Percentiles rank a stretch among this genome's conserved stretches.
Evolutionary conservation across 73 alveolate species (phyloP).

Genomic region (Symbiodinium natans): DNA sequence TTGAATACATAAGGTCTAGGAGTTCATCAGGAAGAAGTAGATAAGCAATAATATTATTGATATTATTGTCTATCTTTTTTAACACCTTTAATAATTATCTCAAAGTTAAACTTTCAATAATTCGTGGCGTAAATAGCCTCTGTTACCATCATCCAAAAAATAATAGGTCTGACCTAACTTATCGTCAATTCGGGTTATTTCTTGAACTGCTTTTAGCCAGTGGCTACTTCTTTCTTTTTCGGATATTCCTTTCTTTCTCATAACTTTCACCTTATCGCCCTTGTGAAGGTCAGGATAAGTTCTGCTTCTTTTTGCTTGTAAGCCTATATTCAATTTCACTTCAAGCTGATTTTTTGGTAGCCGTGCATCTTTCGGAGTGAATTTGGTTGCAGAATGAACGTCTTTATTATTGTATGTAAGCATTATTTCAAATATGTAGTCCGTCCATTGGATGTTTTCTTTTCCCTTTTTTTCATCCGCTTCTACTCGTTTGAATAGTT

Average conservation of each 20-base stretch:
- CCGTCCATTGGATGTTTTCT: background rate
- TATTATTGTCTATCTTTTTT: too few relatives aligned
- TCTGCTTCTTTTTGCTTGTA: background rate
- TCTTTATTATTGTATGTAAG: constrained; percentile 3
- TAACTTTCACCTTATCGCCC: background rate
- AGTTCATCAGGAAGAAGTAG: too few relatives aligned
- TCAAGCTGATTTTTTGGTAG: background rate
- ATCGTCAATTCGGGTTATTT: background rate
- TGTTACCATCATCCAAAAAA: background rate
- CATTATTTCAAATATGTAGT: constrained; percentile 3
- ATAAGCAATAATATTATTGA: too few relatives aligned
- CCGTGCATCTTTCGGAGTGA: constrained; percentile 24
- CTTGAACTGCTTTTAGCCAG: background rate
- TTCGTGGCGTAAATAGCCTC: background rate
- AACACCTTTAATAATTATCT: too few relatives aligned
- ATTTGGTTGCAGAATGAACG: background rate
- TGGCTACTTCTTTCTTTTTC: constrained; percentile 7
- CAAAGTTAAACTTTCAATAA: background rate
- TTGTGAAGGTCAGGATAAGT: background rate
- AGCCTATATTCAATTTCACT: too few relatives aligned
- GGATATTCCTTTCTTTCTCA: background rate
- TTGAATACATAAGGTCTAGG: too few relatives aligned
- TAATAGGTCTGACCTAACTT: too few relatives aligned
- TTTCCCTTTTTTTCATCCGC: background rate
- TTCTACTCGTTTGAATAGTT: background rate